Conservation (phyloP, 345 rosid genomes). For the Pistacia vera region DNA sequence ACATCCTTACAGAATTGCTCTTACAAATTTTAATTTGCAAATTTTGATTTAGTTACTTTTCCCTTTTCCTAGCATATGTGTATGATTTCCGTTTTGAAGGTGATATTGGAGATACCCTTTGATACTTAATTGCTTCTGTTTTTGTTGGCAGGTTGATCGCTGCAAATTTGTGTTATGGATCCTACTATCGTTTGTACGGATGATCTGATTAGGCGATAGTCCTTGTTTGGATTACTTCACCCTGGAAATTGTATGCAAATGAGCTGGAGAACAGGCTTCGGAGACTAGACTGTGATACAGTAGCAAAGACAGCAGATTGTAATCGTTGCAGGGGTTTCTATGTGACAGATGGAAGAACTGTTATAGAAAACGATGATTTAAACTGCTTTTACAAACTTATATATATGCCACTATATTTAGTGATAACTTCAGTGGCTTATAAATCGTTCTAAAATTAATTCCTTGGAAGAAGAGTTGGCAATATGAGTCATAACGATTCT, state of each 20-base stretch:
- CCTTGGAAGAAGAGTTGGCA: not conserved
- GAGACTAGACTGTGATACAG: not conserved
- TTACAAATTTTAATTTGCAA: no score
- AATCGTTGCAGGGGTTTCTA: not conserved
- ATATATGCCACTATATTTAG: not conserved
- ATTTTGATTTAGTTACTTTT: not conserved
- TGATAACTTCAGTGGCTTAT: not conserved
- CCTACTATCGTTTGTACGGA: not conserved
- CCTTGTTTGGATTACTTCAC: not conserved
- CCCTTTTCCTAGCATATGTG: not conserved
- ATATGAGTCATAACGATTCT: not conserved
- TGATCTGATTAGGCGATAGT: not conserved
- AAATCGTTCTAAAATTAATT: not conserved
- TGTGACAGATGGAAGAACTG: not conserved
- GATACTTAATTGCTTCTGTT: not conserved
- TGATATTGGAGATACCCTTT: not conserved
- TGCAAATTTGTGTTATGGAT: not conserved
- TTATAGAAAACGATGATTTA: not conserved
- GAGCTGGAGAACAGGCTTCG: not conserved
- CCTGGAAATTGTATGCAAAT: not conserved
- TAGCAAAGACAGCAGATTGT: not conserved
- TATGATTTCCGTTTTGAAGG: not conserved
- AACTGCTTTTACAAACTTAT: not conserved
- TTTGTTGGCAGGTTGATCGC: constrained; percentile 12
- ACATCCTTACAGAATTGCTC: not conserved